These are phyloP conservation scores for bread wheat (Triticum aestivum) DNA, from an alignment of 176 grass and related monocot genomes.

Conservation along the genomic window DNA sequence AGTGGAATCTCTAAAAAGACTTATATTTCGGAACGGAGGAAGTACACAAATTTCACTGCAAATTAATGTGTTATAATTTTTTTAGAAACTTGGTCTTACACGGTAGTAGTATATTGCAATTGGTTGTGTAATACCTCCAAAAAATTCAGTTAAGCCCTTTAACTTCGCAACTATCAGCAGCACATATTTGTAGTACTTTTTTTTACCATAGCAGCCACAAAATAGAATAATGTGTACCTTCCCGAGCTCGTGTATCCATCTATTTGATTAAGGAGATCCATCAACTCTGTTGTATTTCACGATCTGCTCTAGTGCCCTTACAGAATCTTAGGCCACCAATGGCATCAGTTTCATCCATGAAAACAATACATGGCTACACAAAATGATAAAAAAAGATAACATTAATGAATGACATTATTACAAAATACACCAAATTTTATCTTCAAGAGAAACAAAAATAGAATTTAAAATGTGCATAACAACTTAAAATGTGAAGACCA, in stretches of 20 bases:
- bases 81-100: background rate
- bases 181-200: background rate
- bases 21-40: no score
- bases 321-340: slow-evolving; percentile 24
- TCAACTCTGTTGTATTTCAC: slow-evolving; percentile 86
- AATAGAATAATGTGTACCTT: slow-evolving; percentile 51
- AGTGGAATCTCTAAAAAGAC: no score
- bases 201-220: background rate
- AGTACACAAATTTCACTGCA: background rate
- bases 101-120: no score
- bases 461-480: no score
- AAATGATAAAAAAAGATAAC: background rate
- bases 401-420: background rate
- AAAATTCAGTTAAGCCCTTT: no score
- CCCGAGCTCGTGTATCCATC: slow-evolving; percentile 85
- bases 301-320: slow-evolving; percentile 86
- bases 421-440: background rate
- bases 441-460: background rate
- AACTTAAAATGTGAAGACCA: no score
- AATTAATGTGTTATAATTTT: background rate
- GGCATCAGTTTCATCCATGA: slow-evolving; percentile 98
- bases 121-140: no score
- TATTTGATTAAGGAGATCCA: slow-evolving; percentile 93
- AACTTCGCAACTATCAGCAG: no score
- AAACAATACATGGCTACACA: slow-evolving; percentile 91